Percentiles rank a stretch among this genome's conserved stretches.
These are phyloP conservation scores for Penicillium coffeae DNA, from an alignment of 495 filamentous ascomycete genomes.

Conservation along the genomic window DNA sequence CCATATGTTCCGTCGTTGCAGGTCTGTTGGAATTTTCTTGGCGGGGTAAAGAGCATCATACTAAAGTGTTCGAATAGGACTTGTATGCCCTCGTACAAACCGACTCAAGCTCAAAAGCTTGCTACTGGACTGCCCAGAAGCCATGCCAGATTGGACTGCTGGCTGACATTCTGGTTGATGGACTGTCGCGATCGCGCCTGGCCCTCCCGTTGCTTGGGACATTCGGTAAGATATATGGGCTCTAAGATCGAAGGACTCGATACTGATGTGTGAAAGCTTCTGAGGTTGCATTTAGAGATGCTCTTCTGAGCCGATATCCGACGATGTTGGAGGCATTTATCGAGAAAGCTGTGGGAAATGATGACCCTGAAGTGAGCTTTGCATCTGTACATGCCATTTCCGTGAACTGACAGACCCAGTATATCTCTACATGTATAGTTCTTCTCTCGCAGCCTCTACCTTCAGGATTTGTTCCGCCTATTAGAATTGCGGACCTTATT, in stretches of 20 bases:
- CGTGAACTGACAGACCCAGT: slow-evolving; percentile 22
- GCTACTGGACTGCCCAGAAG: slow-evolving; percentile 42
- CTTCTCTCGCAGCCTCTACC: slow-evolving; percentile 43
- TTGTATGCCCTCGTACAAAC: slow-evolving; percentile 30
- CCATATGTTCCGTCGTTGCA: slow-evolving; percentile 42
- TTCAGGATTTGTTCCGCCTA: slow-evolving; percentile 29
- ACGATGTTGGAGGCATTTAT: slow-evolving; percentile 40
- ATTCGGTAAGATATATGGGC: slow-evolving; percentile 31
- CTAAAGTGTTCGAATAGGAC: slow-evolving; percentile 24
- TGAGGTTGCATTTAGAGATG: slow-evolving; percentile 32
- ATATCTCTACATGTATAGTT: slow-evolving; percentile 32
- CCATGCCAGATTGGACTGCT: slow-evolving; percentile 43
- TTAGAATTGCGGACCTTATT: slow-evolving; percentile 40
- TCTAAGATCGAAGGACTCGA: background rate
- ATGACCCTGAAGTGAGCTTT: slow-evolving; percentile 36
- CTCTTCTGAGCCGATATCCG: slow-evolving; percentile 37
- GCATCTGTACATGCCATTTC: background rate
- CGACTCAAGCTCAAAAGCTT: slow-evolving; percentile 13
- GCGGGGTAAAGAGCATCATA: background rate
- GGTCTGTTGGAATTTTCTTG: slow-evolving; percentile 17
- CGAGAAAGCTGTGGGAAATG: slow-evolving; percentile 27
- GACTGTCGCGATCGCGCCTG: slow-evolving; percentile 37
- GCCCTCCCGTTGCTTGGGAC: slow-evolving; percentile 35
- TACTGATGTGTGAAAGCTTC: background rate
- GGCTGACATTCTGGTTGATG: slow-evolving; percentile 41